A percentile compares a stretch with the other conserved stretches of the same genome.
These are phyloP conservation scores for Naegleria fowleri DNA, from an alignment of 208 protist species.

Conservation along the genomic window DNA sequence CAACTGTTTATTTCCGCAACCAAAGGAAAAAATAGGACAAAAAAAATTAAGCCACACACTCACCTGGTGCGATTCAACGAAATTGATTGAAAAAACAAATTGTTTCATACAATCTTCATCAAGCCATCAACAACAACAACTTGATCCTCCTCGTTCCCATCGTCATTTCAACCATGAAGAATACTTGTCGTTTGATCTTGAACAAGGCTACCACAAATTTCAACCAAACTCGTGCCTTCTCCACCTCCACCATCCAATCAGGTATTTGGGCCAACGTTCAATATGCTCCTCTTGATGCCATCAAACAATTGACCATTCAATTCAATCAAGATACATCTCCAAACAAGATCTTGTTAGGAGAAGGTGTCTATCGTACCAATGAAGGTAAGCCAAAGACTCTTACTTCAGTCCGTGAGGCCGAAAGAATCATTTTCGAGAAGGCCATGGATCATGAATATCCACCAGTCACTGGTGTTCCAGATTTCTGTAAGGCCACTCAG, in stretches of 20 bases:
- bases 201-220: neutral
- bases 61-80: too few species aligned
- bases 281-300: neutral
- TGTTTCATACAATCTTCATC: too few species aligned
- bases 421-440: constrained; percentile 38
- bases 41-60: too few species aligned
- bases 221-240: neutral
- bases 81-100: too few species aligned
- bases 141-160: neutral
- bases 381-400: constrained; percentile 50
- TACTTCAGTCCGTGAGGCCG: constrained; percentile 43
- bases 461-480: constrained; percentile 19
- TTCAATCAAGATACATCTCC: constrained; percentile 48
- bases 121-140: too few species aligned
- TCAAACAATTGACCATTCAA: constrained; percentile 44
- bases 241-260: neutral
- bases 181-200: neutral
- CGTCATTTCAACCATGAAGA: neutral
- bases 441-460: constrained; percentile 42
- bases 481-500: constrained; percentile 34
- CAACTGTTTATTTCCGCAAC: too few species aligned
- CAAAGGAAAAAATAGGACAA: too few species aligned
- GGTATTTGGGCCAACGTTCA: neutral
- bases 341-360: constrained; percentile 54
- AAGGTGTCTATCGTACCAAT: constrained; percentile 50